Base-by-base conservation (phyloP, 768 basidiomycete genomes). In the Cystofilobasidium ferigula region DNA sequence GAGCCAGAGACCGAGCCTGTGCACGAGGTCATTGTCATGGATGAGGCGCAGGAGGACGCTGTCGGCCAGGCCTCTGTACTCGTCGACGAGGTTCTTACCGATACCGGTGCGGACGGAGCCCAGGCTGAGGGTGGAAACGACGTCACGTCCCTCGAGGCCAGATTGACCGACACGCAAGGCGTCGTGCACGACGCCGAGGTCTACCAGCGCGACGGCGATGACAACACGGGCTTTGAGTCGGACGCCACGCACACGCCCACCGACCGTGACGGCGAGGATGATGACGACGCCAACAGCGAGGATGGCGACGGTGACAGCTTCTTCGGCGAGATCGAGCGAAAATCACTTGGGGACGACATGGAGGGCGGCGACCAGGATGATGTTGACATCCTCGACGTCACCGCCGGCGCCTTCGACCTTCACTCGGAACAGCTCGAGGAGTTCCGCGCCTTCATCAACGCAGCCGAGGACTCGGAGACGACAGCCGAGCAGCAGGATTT, bases 281-380 rank as follows among this genome's bases (percentile, higher is more conserved):
- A 2, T 32, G 9, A 34, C 28, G 48, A 18, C 8, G 26, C 30
- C 35, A n/a, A 16, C 45, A n/a, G 24, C 45, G 45, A 47, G 22
- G 45, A 24, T 24, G 45, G 9, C 45, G 45, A 47, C 45, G 22
- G 4, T 13, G 48, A 54, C 38, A 56, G 51, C 9, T 63, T 63
- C 62, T 53, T 56, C 62, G 62, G 38, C 16, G 36, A 54, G 48
- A 40, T 63, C n/a, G 51, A 63, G 53, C 62, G 56, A 26, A 63
- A 54, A 13, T 54, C 62, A 16, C 62, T 63, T n/a, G 35, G 36
- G 16, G 62, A 63, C 7, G 53, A 63, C 26, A 63, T 56, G 22
- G 14, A 40, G 2, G 16, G 8, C 9, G 42, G 36, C 16, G 35
- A 62, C 18, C 36, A 32, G 38, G 36, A 63, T 24, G 47, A 32